These are phyloP conservation scores for Mercurialis annua DNA, from an alignment of 345 rosid species.

Conservation along the genomic window DNA sequence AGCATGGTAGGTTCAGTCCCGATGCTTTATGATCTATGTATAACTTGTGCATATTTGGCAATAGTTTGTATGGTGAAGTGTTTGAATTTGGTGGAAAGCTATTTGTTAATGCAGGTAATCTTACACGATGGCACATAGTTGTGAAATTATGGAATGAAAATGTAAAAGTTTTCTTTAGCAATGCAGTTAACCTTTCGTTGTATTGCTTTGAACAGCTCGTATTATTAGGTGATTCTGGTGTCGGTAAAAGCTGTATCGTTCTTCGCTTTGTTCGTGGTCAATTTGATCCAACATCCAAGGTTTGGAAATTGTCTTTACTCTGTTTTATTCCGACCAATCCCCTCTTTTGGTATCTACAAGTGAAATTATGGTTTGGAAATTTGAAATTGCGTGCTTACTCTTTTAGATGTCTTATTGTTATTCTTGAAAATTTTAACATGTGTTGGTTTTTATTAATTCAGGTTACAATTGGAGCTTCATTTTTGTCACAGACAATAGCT, in stretches of 20 bases:
- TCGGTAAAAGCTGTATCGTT: conserved; percentile 96
- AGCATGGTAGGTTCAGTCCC: too few relatives aligned
- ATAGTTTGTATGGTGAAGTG: neutral
- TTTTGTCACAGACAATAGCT: conserved; percentile 93
- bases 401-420: neutral
- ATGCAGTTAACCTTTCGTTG: conserved; percentile 20
- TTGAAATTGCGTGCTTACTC: neutral
- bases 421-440: neutral
- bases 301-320: conserved; percentile 17
- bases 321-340: neutral
- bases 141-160: neutral
- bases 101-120: neutral
- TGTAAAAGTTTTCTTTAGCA: neutral
- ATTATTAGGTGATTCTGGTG: conserved; percentile 94
- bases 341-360: neutral
- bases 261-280: conserved; percentile 99
- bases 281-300: conserved; percentile 97
- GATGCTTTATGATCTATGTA: neutral
- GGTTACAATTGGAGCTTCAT: conserved; percentile 99
- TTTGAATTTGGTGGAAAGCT: neutral
- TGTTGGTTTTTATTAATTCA: conserved; percentile 34
- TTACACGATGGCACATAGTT: neutral
- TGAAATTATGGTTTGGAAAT: neutral
- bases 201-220: conserved; percentile 57
- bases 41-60: neutral